Evolutionary conservation across 768 basidiomycete species (phyloP), one percentile per base, ranked within the genome.

Genomic region (Sporobolomyces roseus): DNA sequence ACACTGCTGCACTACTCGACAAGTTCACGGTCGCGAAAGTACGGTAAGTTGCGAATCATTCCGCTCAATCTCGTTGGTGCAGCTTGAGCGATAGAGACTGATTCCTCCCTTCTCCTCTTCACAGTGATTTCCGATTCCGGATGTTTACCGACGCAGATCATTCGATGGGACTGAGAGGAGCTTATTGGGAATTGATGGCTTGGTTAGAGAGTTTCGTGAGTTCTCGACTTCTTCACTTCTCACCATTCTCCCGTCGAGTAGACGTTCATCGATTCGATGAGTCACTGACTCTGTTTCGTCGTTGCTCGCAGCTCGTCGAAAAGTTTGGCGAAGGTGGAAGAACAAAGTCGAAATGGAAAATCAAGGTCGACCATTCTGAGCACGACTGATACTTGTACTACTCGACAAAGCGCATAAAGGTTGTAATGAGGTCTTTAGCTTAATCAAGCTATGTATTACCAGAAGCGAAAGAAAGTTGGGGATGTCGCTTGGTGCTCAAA

Each of bases 121-220:
- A 17, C 62, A 89, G 87, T 75, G 83, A 77, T 9, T 83, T 79
- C 77, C 76, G 88, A 75, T 96, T 97, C 80, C 85, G 93, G 76
- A 91, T 97, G 90, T 99, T 97, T 80, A 92, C 92, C 29, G 96
- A 99, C 79, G 91, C 90, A 88, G 90, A 93, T 77, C 94, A 96
- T 76, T 76, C 81, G 14, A 94, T 97, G 73, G 78, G 66, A 36
- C 84, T 80, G 68, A 81, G 93, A 46, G 89, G 88, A 2, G 93
- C 90, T 2, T 84, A 88, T 71, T 79, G 88, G 74, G 94, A 94
- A 80, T 79, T 99, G 52, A 90, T 88, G 74, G 87, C 93, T 78
- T 94, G 84, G 79, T 84, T 98, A 85, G 86, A 87, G 3, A 81
- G 79, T 30, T 97, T 93, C 80, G 80, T 99, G 68, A 49, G 67